Evolutionary conservation across 768 basidiomycete genomes (phyloP), one percentile per base, ranked within the genome.

Genomic region (Suillus subalutaceus): DNA sequence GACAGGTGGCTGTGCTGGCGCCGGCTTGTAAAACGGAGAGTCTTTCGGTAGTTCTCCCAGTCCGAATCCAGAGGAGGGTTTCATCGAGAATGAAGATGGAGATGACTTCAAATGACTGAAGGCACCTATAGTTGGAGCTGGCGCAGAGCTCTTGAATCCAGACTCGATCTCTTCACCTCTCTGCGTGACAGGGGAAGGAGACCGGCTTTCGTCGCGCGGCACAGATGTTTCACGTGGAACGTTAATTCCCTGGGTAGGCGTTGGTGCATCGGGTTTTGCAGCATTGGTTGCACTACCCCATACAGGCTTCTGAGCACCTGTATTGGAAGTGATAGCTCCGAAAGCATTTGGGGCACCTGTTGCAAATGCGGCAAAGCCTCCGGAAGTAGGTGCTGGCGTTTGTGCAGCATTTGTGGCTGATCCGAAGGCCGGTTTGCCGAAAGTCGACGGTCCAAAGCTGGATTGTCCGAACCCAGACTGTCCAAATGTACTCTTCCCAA

Each of bases 1-100:
- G 13, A 79, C 77, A 9, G 77, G 69, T 32, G 79, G 72, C 2
- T 78, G 65, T 53, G 77, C 80, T 52, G 52, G 52, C 1, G 75
- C 68, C 8, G 74, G 78, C 10, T 84, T 83, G 73, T 84, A 83
- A 74, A 89, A 89, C 4, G 88, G 87, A 8, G 88, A 89, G 48
- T 80, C 73, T 32, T 74, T 75, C 4, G 83, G 75, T 5, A 79
- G 69, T 57, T 73, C 71, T 43, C 76, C 77, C 55, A 78, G 80
- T n/a, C 55, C 55, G 59, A 73, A 72, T 3, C 80, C 79, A 44
- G 73, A 71, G 12, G 79, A 75, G 16, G 79, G 81, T 63, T 79
- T 81, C 46, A 74, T 64, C 30, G 53, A 56, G 71, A 83, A 82
- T 4, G 70, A 73, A 7, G 76, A 72, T 43, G 73, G 72, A 48